These are phyloP conservation scores for Saitozyma sp. DNA, from an alignment of 768 basidiomycete species.

Conservation along the genomic window DNA sequence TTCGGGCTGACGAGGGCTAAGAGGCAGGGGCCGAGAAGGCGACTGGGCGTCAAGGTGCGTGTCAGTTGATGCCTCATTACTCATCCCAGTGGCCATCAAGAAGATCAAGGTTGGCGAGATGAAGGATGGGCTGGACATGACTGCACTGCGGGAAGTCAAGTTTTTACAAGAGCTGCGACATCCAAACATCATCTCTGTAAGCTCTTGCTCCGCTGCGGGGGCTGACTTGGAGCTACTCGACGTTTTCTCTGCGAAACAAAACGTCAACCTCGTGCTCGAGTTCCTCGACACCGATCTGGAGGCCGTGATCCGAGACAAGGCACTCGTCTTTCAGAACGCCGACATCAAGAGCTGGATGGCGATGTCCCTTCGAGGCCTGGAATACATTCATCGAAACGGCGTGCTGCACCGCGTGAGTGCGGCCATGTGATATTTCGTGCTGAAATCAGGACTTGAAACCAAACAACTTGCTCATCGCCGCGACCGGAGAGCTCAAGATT, in stretches of 20 bases:
- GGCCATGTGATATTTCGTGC: neutral
- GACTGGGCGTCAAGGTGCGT: conserved; percentile 40
- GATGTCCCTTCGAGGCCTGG: conserved; percentile 96
- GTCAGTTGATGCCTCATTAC: neutral
- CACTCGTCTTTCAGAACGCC: conserved; percentile 85
- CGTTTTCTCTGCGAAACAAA: conserved; percentile 93
- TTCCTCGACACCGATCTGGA: conserved; percentile 95
- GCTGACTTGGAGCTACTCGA: conserved; percentile 71
- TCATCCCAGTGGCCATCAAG: conserved; percentile 89
- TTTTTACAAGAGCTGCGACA: conserved; percentile 91
- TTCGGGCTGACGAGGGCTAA: neutral
- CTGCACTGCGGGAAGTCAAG: conserved; percentile 96
- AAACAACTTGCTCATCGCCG: conserved; percentile 92
- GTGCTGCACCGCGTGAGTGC: conserved; percentile 78
- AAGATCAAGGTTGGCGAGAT: conserved; percentile 96
- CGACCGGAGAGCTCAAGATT: conserved; percentile 88
- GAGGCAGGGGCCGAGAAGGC: conserved; percentile 29
- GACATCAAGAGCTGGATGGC: conserved; percentile 99
- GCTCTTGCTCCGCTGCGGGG: conserved; percentile 19
- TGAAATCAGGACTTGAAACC: conserved; percentile 85
- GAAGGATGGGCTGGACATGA: conserved; percentile 99
- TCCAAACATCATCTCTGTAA: conserved; percentile 89
- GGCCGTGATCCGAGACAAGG: conserved; percentile 90
- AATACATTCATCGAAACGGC: conserved; percentile 94
- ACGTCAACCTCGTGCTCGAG: conserved; percentile 94